A percentile compares a stretch with the other conserved stretches of the same genome.
These are phyloP conservation scores for Aspergillus campestris DNA, from an alignment of 495 filamentous ascomycete genomes.

Conservation along the genomic window DNA sequence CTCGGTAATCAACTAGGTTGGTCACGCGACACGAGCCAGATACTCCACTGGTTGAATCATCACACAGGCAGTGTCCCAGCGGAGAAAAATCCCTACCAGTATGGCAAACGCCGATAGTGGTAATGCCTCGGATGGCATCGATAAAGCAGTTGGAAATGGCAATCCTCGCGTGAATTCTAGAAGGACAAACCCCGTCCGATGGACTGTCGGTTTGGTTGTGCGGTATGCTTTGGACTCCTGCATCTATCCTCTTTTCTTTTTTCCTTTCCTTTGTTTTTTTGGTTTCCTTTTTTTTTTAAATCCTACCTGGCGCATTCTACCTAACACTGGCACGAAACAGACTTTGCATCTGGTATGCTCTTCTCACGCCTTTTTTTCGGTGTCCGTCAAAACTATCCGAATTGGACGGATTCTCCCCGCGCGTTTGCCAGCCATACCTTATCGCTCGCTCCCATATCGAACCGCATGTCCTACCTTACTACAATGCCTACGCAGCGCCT, in stretches of 20 bases:
- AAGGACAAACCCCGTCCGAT: constrained; percentile 33
- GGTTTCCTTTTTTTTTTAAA: neutral
- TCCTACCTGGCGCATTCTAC: neutral
- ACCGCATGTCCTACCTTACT: constrained; percentile 81
- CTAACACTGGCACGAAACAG: constrained; percentile 33
- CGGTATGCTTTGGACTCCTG: constrained; percentile 40
- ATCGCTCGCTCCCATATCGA: constrained; percentile 55
- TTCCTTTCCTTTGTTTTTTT: neutral
- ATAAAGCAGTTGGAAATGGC: constrained; percentile 8
- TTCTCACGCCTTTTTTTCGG: constrained; percentile 69
- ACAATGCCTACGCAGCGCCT: constrained; percentile 70
- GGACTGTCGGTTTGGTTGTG: constrained; percentile 48
- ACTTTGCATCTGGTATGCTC: constrained; percentile 74
- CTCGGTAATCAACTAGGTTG: no score
- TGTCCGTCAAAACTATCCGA: constrained; percentile 66
- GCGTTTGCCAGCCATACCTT: constrained; percentile 79
- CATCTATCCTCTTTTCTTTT: neutral
- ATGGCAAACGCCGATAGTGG: constrained; percentile 26
- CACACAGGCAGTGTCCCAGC: neutral
- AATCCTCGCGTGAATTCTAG: constrained; percentile 11
- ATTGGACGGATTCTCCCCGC: constrained; percentile 61
- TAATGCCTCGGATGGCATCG: constrained; percentile 13
- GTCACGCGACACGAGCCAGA: no score
- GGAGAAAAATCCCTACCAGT: neutral
- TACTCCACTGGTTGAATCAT: no score